Evolutionary conservation across 345 rosid species (phyloP).

Genomic region (Eutrema heterophyllum): DNA sequence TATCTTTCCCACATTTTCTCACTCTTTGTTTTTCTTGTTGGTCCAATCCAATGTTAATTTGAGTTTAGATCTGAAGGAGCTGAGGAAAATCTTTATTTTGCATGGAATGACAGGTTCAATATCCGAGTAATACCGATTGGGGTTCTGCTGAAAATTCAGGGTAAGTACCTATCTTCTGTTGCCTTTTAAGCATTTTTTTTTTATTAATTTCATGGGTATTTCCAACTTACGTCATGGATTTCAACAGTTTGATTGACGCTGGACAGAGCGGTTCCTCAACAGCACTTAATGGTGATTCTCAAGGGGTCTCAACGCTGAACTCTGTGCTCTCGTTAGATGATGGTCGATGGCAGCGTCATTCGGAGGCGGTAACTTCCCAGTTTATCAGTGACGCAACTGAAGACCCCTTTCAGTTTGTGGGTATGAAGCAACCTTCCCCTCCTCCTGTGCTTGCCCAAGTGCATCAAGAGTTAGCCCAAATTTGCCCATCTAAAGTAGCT

Average conservation of each 20-base stretch:
- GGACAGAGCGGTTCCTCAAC: slow-evolving; percentile 40
- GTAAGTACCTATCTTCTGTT: slow-evolving; percentile 31
- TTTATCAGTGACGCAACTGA: slow-evolving; percentile 52
- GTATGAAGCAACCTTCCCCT: slow-evolving; percentile 80
- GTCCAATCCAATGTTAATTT: neutral
- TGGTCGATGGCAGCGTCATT: slow-evolving; percentile 68
- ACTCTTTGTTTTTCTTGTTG: neutral
- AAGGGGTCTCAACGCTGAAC: slow-evolving; percentile 47
- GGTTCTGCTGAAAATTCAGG: slow-evolving; percentile 40
- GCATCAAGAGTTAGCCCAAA: slow-evolving; percentile 53
- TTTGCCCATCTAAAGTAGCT: slow-evolving; percentile 90
- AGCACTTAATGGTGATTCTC: slow-evolving; percentile 42
- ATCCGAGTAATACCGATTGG: slow-evolving; percentile 69
- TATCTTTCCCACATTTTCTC: neutral
- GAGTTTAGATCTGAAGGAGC: neutral
- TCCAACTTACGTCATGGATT: slow-evolving; percentile 24
- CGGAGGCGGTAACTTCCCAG: slow-evolving; percentile 43
- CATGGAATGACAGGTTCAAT: slow-evolving; percentile 53
- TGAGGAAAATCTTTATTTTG: slow-evolving; percentile 13
- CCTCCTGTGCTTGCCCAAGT: slow-evolving; percentile 95
- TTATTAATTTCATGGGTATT: neutral
- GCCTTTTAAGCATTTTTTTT: neutral
- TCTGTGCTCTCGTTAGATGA: slow-evolving; percentile 91
- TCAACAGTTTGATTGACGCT: slow-evolving; percentile 37
- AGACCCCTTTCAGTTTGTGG: slow-evolving; percentile 75